Conservation (phyloP, 345 rosid genomes). For the Kernera saxatilis region DNA sequence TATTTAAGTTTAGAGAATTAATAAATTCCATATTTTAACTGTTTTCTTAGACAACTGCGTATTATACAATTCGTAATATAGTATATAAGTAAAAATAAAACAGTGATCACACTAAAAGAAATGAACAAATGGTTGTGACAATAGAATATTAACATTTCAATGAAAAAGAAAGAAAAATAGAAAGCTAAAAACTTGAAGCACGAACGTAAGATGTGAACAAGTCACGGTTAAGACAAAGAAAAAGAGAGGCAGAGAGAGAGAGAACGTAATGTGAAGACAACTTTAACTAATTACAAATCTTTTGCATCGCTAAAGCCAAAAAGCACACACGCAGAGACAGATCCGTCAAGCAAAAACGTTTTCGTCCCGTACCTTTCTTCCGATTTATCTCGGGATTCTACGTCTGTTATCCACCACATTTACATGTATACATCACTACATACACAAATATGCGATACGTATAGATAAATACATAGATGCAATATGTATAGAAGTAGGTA, state of each 20-base stretch:
- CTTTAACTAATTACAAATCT: conserved; percentile 20
- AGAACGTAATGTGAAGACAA: conserved; percentile 24
- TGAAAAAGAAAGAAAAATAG: neutral
- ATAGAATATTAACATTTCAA: neutral
- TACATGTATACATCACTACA: neutral
- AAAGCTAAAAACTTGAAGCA: neutral
- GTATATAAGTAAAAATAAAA: neutral
- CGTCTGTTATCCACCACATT: conserved; percentile 24
- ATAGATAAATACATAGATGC: neutral
- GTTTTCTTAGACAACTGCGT: neutral
- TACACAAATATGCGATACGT: neutral
- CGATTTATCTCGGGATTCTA: conserved; percentile 36
- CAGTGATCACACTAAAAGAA: neutral
- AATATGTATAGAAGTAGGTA: conserved; percentile 19
- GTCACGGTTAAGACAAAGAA: conserved; percentile 18
- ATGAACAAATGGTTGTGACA: neutral
- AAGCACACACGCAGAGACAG: conserved; percentile 21
- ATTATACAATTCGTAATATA: neutral
- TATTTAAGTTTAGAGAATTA: neutral
- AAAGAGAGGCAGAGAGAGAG: neutral
- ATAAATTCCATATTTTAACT: neutral
- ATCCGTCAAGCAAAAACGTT: conserved; percentile 28
- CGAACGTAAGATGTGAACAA: conserved; percentile 31
- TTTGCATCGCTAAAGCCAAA: conserved; percentile 23
- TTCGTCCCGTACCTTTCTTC: conserved; percentile 32